Base-by-base conservation (phyloP, 768 basidiomycete genomes). In the Hysterangium stoloniferum region DNA sequence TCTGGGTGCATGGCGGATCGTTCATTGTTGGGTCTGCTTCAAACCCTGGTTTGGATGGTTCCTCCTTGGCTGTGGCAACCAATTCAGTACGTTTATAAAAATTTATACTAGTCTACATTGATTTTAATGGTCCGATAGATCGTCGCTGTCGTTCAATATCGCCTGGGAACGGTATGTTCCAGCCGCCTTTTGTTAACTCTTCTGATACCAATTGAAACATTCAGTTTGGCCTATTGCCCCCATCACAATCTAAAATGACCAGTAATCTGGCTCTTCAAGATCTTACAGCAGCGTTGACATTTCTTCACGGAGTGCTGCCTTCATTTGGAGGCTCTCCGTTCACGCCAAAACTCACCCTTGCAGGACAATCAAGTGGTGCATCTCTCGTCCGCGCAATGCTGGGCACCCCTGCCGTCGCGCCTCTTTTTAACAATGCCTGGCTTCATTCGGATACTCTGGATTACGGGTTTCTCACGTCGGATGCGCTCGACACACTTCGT, bases 1-100 rank as follows among this genome's bases (percentile, higher is more conserved):
- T 83, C 54, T 83, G 87, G 89, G 73, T 92, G 47, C 92, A 92
- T 56, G 92, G 91, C 8, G 91, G 92, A 19, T 90, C 89, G 0
- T 88, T 86, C 63, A 66, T 77, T 44, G 57, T 69, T 4, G 89
- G 92, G 6, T 82, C 82, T 33, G 82, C 85, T 4, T 81, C 78
- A 7, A 78, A 69, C 22, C 74, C 84, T 12, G 86, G 82, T 27
- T 67, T 95, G 9, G 86, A 91, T 62, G 90, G 87, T 1, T 83
- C 85, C 6, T 76, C 73, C 4, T 76, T 93, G 13, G 88, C 89
- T 1, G 59, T 73, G 22, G 75, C 77, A 1, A 84, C 84, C 5
- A 72, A 79, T 41, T 82, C 87, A 27, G 44, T 45, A 25, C 24
- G 12, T 25, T 2, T 20, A 22, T 12, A 4, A 24, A 20, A 4